Base-by-base conservation (phyloP, 352 stramenopile genomes). In the Phytophthora cactorum region DNA sequence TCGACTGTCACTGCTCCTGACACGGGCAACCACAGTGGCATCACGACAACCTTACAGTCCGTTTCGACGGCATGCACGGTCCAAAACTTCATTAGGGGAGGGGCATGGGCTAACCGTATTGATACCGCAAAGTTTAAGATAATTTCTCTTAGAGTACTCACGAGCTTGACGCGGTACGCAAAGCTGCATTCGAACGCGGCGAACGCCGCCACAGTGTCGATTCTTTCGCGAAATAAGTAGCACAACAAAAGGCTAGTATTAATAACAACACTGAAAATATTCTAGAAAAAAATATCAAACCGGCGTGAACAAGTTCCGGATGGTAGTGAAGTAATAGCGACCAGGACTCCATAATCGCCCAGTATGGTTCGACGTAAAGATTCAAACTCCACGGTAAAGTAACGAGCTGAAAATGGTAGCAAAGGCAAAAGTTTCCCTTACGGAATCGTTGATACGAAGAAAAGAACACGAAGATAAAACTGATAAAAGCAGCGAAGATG, bases 301-400 rank as follows among this genome's bases (percentile, higher is more conserved):
- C 60, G 10, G 72, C 63, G 17, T 68, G 61, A 4, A 65, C 28
- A 3, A 77, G 43, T 11, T 76, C 68, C 1, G 64, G 46, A 15
- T 38, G 63, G n/a, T 70, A 68, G 2, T 67, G 43, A 29, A 69
- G 47, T 3, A 72, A 54, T 2, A 65, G 47, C 3, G 77, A 44
- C 4, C 63, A 72, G n/a, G 77, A 84, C 51, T 83, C 72, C 0
- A 68, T 74, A 1, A 82, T 34, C 2, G 67, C 71, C 71, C 74
- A 88, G 28, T 72, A 81, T 63, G 53, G 50, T 73, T 81, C 0
- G 51, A 62, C 2, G 78, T 5, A 0, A 83, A 4, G 2, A 87
- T 59, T 5, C 77, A 5, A 0, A 63, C 25, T 0, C 68, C 71
- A 7, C 74, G 68, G 17, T 73, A 65, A 1, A 70, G n/a, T 14